A percentile compares a stretch with the other conserved stretches of the same genome.
Evolutionary conservation across 1,284 basidiomycete species (phyloP).

Genomic region (Stereum hirsutum): DNA sequence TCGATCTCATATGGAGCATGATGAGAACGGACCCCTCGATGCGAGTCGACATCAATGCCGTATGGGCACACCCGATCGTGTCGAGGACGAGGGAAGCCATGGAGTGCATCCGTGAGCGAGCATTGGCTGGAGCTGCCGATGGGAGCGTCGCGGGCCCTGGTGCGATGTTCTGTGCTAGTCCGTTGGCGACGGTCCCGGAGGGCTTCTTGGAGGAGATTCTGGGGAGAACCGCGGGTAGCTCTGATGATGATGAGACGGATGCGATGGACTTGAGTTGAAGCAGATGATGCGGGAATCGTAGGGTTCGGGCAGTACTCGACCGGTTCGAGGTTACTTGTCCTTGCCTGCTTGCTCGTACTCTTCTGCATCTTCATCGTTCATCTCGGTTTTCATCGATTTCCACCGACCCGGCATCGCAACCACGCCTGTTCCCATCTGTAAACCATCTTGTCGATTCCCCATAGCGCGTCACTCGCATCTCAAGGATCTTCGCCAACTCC

Average conservation of each 20-base stretch:
- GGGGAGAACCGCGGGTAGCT: conserved; percentile 28
- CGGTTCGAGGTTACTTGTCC: too few relatives aligned
- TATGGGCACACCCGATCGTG: conserved; percentile 65
- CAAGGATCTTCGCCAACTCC: too few relatives aligned
- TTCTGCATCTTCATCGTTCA: too few relatives aligned
- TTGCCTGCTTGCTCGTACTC: too few relatives aligned
- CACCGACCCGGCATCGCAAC: too few relatives aligned
- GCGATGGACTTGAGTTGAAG: conserved; percentile 15
- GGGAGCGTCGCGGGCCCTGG: too few relatives aligned
- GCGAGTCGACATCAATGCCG: conserved; percentile 51
- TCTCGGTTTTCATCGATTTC: too few relatives aligned
- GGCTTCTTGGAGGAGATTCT: conserved; percentile 61
- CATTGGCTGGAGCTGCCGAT: conserved; percentile 28
- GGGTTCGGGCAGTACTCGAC: too few relatives aligned
- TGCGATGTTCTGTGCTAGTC: conserved; percentile 54
- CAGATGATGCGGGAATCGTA: too few relatives aligned
- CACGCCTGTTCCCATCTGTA: too few relatives aligned
- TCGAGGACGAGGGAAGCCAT: conserved; percentile 55
- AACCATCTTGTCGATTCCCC: too few relatives aligned
- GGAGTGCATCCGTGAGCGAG: conserved; percentile 34
- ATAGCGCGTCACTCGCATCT: too few relatives aligned
- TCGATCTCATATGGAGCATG: conserved; percentile 67
- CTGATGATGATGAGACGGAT: conserved; percentile 24
- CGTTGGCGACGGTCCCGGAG: conserved; percentile 46
- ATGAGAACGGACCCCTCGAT: conserved; percentile 65